Evolutionary conservation across 2,329 filamentous ascomycete genomes (phyloP).

Genomic region (Paraphaeosphaeria sporulosa): DNA sequence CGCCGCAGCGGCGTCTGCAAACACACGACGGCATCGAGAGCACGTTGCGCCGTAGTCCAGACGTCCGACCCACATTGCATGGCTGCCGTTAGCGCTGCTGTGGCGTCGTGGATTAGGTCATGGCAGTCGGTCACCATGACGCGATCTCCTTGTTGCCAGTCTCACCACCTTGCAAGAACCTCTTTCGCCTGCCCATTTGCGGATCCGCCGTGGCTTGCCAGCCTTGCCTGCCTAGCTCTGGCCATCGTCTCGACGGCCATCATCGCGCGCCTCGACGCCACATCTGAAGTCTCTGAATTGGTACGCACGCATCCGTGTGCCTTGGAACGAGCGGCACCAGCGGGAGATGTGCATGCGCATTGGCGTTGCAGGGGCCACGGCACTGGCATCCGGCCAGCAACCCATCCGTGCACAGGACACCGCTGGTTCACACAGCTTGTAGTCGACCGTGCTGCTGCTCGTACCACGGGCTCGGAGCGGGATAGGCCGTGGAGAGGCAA

Average conservation of each 20-base stretch:
- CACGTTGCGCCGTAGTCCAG: not conserved
- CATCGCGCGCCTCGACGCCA: not conserved
- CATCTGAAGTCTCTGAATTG: not conserved
- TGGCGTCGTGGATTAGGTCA: conserved; percentile 3
- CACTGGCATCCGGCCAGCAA: not conserved
- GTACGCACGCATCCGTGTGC: no score
- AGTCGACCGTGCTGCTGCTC: not conserved
- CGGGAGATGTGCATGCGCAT: conserved; percentile 13
- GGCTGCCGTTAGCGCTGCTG: conserved; percentile 1
- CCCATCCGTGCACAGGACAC: not conserved
- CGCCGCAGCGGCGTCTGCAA: no score
- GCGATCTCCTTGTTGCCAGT: not conserved
- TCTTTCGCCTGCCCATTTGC: not conserved
- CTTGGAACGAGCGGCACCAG: not conserved
- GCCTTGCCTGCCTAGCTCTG: not conserved
- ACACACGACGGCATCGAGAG: not conserved
- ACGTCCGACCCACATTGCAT: not conserved
- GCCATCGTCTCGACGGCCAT: not conserved
- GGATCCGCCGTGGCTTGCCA: not conserved
- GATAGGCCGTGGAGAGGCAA: not conserved
- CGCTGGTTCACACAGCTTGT: not conserved
- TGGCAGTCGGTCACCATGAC: conserved; percentile 15
- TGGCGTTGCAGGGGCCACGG: conserved; percentile 8
- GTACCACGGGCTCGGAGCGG: not conserved
- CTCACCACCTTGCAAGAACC: not conserved